phyloP scores from a whole-genome alignment of 768 basidiomycete species.

The Rubroboletus satanas region DNA sequence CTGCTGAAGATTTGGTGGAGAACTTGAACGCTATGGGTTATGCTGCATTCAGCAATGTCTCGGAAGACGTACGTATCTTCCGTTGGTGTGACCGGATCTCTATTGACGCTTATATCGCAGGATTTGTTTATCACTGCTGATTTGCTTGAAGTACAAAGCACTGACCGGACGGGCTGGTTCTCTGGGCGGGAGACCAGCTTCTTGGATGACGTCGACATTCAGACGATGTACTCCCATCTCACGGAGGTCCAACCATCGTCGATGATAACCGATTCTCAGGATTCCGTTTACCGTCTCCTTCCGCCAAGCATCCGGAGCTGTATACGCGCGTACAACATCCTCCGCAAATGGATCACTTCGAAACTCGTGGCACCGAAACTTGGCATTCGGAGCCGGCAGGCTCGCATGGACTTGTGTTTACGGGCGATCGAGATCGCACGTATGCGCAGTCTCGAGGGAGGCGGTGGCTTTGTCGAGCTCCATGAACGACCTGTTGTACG shows the following conservation, averaged over 20 bases:
- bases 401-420: slow-evolving; percentile 69
- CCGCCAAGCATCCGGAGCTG: slow-evolving; percentile 76
- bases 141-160: slow-evolving; percentile 74
- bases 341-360: slow-evolving; percentile 76
- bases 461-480: slow-evolving; percentile 31
- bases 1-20: slow-evolving; percentile 70
- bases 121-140: slow-evolving; percentile 77
- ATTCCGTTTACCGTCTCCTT: slow-evolving; percentile 66
- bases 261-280: slow-evolving; percentile 68
- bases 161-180: slow-evolving; percentile 82
- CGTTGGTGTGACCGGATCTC: background rate
- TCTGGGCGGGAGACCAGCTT: slow-evolving; percentile 47
- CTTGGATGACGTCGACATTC: slow-evolving; percentile 68
- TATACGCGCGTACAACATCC: slow-evolving; percentile 67
- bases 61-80: slow-evolving; percentile 56
- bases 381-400: slow-evolving; percentile 60
- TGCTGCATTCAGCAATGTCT: slow-evolving; percentile 72
- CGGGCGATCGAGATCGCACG: slow-evolving; percentile 74
- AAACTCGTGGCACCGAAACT: slow-evolving; percentile 63
- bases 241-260: slow-evolving; percentile 70
- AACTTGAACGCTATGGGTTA: slow-evolving; percentile 72
- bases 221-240: slow-evolving; percentile 72
- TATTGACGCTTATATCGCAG: slow-evolving; percentile 34
- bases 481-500: slow-evolving; percentile 63
- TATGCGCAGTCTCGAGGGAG: slow-evolving; percentile 48